Base-by-base conservation (phyloP, 768 basidiomycete species). In the Guyanaporus albipodus region DNA sequence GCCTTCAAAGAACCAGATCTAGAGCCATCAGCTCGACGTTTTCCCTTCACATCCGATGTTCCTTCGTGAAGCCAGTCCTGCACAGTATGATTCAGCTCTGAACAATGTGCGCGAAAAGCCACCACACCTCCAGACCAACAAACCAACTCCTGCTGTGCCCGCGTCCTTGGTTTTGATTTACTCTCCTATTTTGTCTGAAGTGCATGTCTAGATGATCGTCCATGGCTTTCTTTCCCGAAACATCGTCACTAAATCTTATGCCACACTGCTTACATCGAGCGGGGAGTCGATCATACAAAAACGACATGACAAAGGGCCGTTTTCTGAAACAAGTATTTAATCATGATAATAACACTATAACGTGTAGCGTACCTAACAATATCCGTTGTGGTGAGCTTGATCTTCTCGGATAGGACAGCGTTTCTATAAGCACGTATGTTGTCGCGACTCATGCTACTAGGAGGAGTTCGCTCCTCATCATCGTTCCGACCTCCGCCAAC, bases 171-270 rank as follows among this genome's bases (percentile, higher is more conserved):
- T 82, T 83, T 64, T 87, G 85, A 58, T 74, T 82, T 22, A 84
- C 82, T 65, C 87, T 88, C 49, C 86, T 79, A 60, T 97, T 98
- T 63, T 95, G 87, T 63, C 84, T 77, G 70, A 96, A 97, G 67
- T 99, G 95, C 86, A 90, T 87, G 64, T 99, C 95, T 58, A 98
- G 76, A 62, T 99, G 96, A 48, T 84, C 80, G 57, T 94, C 80
- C 74, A 93, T 77, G 31, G 70, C 74, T 62, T 82, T 85, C 70
- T 85, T 90, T 50, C 89, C 92, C 43, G 72, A 58, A 22, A 70
- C 62, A 24, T 78, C 81, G 56, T 90, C 88, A 38, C 85, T 71
- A 67, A 94, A 95, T 35, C 95, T 85, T 44, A 89, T 69, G 15
- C 87, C 90, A 71, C 95, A 99, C 60, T 97, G 94, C 69, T 85